These are phyloP conservation scores for Tetrastigma voinierianum DNA, from an alignment of 164 flowering plant genomes.

Conservation along the genomic window DNA sequence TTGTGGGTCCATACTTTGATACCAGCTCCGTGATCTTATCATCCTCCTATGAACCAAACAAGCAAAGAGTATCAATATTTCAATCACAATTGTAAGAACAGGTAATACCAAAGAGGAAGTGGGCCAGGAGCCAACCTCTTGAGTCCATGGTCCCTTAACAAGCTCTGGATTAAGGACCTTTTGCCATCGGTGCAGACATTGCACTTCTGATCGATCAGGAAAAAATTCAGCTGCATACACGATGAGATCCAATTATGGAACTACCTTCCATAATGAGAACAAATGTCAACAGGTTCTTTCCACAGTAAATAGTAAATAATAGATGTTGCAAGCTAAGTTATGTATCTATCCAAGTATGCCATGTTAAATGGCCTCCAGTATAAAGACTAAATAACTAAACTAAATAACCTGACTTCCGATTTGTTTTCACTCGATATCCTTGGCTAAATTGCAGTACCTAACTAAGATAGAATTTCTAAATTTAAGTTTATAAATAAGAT, in stretches of 20 bases:
- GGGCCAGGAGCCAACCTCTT: slow-evolving; percentile 52
- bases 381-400: too few species aligned
- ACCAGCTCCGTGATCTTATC: slow-evolving; percentile 79
- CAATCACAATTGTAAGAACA: slow-evolving; percentile 3
- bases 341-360: not conserved
- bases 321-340: not conserved
- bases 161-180: slow-evolving; percentile 98
- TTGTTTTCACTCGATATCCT: too few species aligned
- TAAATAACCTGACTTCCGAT: too few species aligned
- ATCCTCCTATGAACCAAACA: slow-evolving; percentile 69
- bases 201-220: slow-evolving; percentile 95
- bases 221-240: slow-evolving; percentile 77
- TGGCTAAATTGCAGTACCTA: too few species aligned
- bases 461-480: too few species aligned
- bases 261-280: not conserved
- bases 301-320: not conserved
- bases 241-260: slow-evolving; percentile 11
- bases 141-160: slow-evolving; percentile 98
- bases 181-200: slow-evolving; percentile 98
- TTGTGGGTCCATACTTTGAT: slow-evolving; percentile 75
- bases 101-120: slow-evolving; percentile 6
- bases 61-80: slow-evolving; percentile 7
- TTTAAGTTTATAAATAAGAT: too few species aligned
- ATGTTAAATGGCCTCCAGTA: too few species aligned
- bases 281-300: not conserved